Conservation (phyloP, 2,329 filamentous ascomycete species). For the Chaetomium sp. region DNA sequence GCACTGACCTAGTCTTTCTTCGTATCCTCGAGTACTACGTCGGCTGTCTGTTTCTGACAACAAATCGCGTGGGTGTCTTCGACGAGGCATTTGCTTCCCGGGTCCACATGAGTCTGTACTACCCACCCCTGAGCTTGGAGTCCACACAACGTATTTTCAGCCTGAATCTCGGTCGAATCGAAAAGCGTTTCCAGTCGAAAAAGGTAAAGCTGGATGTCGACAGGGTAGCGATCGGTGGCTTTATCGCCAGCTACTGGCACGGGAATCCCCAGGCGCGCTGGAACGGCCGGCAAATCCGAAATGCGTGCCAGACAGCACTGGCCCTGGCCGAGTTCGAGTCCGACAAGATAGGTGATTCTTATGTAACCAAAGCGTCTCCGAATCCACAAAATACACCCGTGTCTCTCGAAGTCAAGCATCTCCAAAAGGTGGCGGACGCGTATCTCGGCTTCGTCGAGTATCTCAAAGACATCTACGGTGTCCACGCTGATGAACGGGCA, state of each 20-base stretch:
- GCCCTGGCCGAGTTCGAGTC: constrained; percentile 8
- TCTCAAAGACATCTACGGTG: too few species aligned
- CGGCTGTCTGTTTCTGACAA: constrained; percentile 37
- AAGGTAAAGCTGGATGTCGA: neutral
- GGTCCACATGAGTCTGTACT: constrained; percentile 27
- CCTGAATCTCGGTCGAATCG: too few species aligned
- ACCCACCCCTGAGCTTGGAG: neutral
- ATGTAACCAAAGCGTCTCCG: too few species aligned
- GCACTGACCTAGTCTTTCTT: constrained; percentile 29
- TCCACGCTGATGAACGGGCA: too few species aligned
- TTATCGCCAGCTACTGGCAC: constrained; percentile 18
- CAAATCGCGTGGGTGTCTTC: constrained; percentile 40
- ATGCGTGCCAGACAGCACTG: constrained; percentile 14
- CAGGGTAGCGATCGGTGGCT: constrained; percentile 36
- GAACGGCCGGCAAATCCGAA: constrained; percentile 27
- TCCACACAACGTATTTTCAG: too few species aligned
- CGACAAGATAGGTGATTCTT: too few species aligned
- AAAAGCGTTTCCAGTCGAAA: neutral
- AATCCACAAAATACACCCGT: too few species aligned
- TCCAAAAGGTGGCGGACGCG: too few species aligned
- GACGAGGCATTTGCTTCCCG: constrained; percentile 41
- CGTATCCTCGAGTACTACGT: constrained; percentile 36
- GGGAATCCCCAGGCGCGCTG: neutral
- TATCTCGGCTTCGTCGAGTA: too few species aligned
- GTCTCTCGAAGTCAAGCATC: too few species aligned